A percentile compares a stretch with the other conserved stretches of the same genome.
Conservation (phyloP, 2,329 filamentous ascomycete species). For the Diaporthe sp. region DNA sequence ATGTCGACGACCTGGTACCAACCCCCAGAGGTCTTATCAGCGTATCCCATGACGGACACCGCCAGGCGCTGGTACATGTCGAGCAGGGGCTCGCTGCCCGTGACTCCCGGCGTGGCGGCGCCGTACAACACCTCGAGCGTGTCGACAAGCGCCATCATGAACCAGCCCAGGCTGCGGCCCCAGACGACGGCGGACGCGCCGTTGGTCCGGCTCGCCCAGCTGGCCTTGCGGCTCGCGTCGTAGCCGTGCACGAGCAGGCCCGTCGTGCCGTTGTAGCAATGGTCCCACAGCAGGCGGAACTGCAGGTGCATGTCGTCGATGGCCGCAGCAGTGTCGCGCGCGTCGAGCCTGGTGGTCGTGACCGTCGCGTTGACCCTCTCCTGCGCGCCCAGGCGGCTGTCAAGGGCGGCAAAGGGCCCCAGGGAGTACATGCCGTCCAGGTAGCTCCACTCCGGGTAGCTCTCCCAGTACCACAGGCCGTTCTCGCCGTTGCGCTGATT, state of each 20-base stretch:
- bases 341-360: not conserved
- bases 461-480: constrained; percentile 51
- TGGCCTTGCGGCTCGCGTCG: constrained; percentile 60
- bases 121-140: constrained; percentile 49
- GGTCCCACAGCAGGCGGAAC: constrained; percentile 58
- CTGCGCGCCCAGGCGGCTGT: constrained; percentile 45
- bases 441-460: constrained; percentile 63
- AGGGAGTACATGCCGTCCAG: constrained; percentile 64
- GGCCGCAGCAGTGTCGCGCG: not conserved
- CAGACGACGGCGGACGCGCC: constrained; percentile 66
- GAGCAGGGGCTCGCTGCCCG: not conserved
- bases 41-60: not conserved
- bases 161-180: constrained; percentile 60
- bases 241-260: constrained; percentile 66
- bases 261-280: constrained; percentile 54
- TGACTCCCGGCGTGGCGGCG: not conserved
- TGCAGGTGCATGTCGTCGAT: constrained; percentile 61
- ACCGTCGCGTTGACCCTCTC: not conserved
- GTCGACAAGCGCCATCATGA: constrained; percentile 49
- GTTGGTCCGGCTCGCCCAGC: constrained; percentile 62
- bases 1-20: constrained; percentile 55
- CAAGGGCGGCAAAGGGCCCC: constrained; percentile 52
- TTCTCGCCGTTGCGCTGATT: constrained; percentile 45
- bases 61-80: not conserved
- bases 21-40: constrained; percentile 44